Base-by-base conservation (phyloP, 495 filamentous ascomycete genomes). In the Aspergillus baeticus region DNA sequence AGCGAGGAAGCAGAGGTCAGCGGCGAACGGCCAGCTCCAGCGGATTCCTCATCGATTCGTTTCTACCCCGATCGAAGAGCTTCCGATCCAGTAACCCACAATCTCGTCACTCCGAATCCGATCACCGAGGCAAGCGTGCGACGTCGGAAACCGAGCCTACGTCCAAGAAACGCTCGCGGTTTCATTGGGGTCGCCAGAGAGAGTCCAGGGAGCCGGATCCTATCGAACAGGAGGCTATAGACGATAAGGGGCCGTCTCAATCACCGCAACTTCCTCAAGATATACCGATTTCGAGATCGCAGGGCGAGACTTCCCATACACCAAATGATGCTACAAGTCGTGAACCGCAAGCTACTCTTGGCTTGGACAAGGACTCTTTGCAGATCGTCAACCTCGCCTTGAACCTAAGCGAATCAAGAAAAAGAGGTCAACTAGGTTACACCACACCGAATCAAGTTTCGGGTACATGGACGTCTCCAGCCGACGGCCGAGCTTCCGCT, bases 371-470 rank as follows among this genome's bases (percentile, higher is more conserved):
- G 15, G 91, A 97, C 61, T 85, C 90, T 18, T 78, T 88, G 17
- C 88, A 96, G 68, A 92, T 97, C 55, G 90, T 97, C 35, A 91
- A 88, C 63, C 86, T 97, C 69, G 92, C 92, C 2, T 72, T 97
- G 65, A 93, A 87, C 63, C 71, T 97, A 46, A 96, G 88, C 73
- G 90, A 96, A 65, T 92, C 89, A 31, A 79, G 92, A 49, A 81
- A 84, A 52, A 79, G 86, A 51, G 75, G 77, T 42, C 66, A 63
- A 49, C 54, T 66, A 44, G 62, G 68, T 34, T 63, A 70, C 39
- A 26, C 64, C 10, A 29, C 63, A 3, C 62, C 67, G 29, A 57
- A 51, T 37, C 59, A 61, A 47, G 47, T 63, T 18, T 59, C 74
- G 35, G 74, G 81, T 22, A 73, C 79, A 47, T 75, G 85, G 44